Base-by-base conservation (phyloP, 169 alveolate species). In the Theileria luwenshuni region DNA sequence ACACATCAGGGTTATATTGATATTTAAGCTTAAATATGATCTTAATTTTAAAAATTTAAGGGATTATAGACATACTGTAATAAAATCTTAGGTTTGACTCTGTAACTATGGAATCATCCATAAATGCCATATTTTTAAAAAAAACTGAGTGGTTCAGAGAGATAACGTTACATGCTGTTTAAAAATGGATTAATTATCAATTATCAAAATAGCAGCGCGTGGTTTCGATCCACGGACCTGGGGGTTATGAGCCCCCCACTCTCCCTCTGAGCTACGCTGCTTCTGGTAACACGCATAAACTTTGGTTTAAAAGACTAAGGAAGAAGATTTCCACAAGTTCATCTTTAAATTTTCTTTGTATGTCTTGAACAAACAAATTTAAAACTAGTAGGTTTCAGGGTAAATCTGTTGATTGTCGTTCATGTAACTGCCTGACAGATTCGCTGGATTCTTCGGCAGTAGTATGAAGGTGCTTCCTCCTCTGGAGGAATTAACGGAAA, bases 231-330 rank as follows among this genome's bases (percentile, higher is more conserved):
- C 95, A 87, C 95, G 96, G 96, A 79, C 96, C 96, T 91, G 94
- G 96, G 96, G 96, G 96, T 92, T 92, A 92, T 92, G 96, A 91
- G 96, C 96, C 96, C 96, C 96, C 94, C 95, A 92, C 96, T 92
- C 96, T 91, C 83, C 96, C 96, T 86, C 96, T 91, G 96, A 92
- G 96, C 96, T 91, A 91, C 96, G 95, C 94, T 92, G 96, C 96
- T 90, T 70, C 25, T n/a, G 27, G 8, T 0, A n/a, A 2, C 7
- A 13, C 67, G 30, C 68, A 15, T 41, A 41, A 68, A 49, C 74
- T 30, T 68, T 68, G 76, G 41, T 51, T 68, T 68, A 68, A 68
- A 51, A 41, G 65, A 30, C 71, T n/a, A 28, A 19, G 38, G 15
- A 23, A 51, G 7, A 51, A 2, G 27, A 51, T 51, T 38, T 7